Conservation (phyloP, 2,329 filamentous ascomycete genomes). For the Colletotrichum higginsianum region DNA sequence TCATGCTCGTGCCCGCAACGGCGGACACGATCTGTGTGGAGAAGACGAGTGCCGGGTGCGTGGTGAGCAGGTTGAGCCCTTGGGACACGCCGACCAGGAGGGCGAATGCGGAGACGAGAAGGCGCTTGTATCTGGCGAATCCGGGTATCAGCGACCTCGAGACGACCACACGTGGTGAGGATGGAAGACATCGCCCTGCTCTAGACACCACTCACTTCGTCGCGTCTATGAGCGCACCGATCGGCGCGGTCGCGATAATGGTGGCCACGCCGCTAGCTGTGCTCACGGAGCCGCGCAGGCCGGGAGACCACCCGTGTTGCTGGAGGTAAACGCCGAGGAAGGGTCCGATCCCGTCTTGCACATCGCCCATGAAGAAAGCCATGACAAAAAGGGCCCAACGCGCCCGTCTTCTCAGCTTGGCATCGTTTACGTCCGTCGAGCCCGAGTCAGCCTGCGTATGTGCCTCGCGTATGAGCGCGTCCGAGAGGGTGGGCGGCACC, state of each 20-base stretch:
- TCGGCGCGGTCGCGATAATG: constrained; percentile 29
- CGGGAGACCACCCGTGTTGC: constrained; percentile 33
- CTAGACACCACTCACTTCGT: constrained; percentile 16
- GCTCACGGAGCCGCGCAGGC: constrained; percentile 29
- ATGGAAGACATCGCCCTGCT: too few species aligned
- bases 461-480: neutral
- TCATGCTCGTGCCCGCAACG: constrained; percentile 29
- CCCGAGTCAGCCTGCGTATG: neutral
- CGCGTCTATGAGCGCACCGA: constrained; percentile 36
- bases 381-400: constrained; percentile 33
- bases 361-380: constrained; percentile 38
- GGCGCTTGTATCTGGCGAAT: constrained; percentile 20
- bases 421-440: neutral
- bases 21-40: constrained; percentile 35
- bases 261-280: constrained; percentile 32
- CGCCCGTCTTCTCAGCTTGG: constrained; percentile 21
- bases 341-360: constrained; percentile 30
- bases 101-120: constrained; percentile 18
- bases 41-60: constrained; percentile 34
- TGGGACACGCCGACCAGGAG: constrained; percentile 34
- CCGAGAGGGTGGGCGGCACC: neutral
- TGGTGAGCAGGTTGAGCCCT: constrained; percentile 27
- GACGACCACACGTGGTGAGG: neutral
- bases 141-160: constrained; percentile 1
- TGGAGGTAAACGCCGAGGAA: constrained; percentile 37